Evolutionary conservation across 2,329 filamentous ascomycete genomes (phyloP).

Genomic region (Aphanoascus verrucosus): DNA sequence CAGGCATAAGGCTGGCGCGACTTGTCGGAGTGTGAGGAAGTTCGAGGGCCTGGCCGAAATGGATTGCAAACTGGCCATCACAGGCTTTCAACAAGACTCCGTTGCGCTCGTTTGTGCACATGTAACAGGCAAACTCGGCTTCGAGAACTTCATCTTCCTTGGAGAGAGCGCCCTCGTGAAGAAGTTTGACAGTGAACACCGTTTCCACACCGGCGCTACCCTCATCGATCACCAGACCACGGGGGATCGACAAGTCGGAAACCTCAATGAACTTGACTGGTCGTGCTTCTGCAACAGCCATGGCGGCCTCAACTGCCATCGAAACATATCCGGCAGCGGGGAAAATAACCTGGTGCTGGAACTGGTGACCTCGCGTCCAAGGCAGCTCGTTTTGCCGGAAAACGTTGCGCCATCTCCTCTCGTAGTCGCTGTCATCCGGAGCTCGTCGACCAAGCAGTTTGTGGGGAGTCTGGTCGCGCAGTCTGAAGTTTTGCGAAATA

Average conservation of each 20-base stretch:
- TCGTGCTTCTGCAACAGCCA: too few species aligned
- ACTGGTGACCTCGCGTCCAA: slow-evolving; percentile 23
- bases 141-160: not conserved
- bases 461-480: slow-evolving; percentile 1
- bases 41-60: not conserved
- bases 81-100: not conserved
- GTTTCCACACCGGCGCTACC: too few species aligned
- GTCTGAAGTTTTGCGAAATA: not conserved
- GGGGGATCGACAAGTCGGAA: too few species aligned
- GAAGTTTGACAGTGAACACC: too few species aligned
- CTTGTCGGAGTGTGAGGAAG: not conserved
- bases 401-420: slow-evolving; percentile 19
- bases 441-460: slow-evolving; percentile 8
- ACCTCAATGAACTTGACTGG: too few species aligned
- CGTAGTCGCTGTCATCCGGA: not conserved
- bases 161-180: too few species aligned
- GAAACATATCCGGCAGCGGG: slow-evolving; percentile 21
- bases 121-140: not conserved
- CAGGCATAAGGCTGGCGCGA: not conserved
- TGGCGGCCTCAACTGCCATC: slow-evolving; percentile 21
- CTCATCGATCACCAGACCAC: too few species aligned
- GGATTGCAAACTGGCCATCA: not conserved
- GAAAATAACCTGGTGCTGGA: slow-evolving; percentile 24
- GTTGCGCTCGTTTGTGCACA: not conserved
- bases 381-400: slow-evolving; percentile 19